These are phyloP conservation scores for Beta macrorhiza DNA, from an alignment of 179 eudicot genomes.

Conservation along the genomic window DNA sequence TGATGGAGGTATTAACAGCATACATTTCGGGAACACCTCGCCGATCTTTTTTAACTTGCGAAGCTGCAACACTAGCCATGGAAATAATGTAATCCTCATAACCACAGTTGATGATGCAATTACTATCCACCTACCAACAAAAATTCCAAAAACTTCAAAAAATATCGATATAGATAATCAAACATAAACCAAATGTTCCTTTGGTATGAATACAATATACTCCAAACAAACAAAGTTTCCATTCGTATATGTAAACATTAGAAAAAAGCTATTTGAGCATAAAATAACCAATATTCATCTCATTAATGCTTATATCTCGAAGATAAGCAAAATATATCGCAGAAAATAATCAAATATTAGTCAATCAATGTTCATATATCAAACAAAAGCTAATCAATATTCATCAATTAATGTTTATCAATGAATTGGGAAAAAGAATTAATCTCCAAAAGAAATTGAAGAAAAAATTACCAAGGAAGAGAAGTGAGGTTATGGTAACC, in stretches of 20 bases:
- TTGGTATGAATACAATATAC: background rate
- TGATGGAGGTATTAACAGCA: conserved; percentile 21
- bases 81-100: conserved; percentile 60
- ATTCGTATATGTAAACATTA: background rate
- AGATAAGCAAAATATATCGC: background rate
- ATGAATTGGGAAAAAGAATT: too few relatives aligned
- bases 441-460: too few relatives aligned
- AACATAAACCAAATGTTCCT: background rate
- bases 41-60: conserved; percentile 55
- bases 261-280: background rate
- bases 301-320: background rate
- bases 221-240: background rate
- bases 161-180: background rate
- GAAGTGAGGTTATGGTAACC: conserved; percentile 56
- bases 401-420: too few relatives aligned
- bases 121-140: conserved; percentile 57
- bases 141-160: background rate
- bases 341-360: background rate
- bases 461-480: conserved; percentile 59
- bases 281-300: too few relatives aligned
- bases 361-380: background rate
- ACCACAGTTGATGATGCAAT: conserved; percentile 66
- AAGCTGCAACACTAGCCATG: conserved; percentile 62
- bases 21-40: conserved; percentile 68
- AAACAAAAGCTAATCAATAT: too few relatives aligned